phyloP scores from a whole-genome alignment of 2,329 filamentous ascomycete species.

The Exophiala viscosa region DNA sequence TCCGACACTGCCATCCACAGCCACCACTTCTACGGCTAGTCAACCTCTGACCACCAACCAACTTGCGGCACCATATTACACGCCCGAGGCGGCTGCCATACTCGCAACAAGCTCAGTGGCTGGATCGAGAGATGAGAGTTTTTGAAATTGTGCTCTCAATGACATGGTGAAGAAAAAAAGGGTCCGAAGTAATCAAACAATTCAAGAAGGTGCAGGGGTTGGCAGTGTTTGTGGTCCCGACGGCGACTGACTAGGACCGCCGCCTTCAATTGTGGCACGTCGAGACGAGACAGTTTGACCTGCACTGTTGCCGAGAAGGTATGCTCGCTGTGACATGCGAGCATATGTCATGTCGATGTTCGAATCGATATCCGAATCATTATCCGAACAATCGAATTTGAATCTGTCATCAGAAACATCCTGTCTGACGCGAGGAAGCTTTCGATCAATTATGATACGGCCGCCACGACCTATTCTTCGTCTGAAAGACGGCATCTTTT shows the following conservation, averaged over 20 bases:
- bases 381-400: conserved; percentile 84
- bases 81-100: conserved; percentile 6
- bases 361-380: conserved; percentile 46
- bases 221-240: conserved; percentile 12
- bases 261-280: conserved; percentile 17
- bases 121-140: conserved; percentile 18
- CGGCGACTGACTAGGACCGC: conserved; percentile 22
- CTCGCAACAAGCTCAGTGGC: conserved; percentile 6
- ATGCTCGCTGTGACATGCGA: conserved; percentile 55
- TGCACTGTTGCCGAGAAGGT: conserved; percentile 35
- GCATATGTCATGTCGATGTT: conserved; percentile 14
- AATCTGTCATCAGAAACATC: conserved; percentile 61
- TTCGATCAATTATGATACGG: conserved; percentile 82
- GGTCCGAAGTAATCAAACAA: conserved; percentile 13
- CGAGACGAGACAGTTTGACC: conserved; percentile 25
- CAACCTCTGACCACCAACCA: conserved; percentile 5
- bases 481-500: conserved; percentile 64
- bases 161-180: conserved; percentile 14
- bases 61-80: conserved; percentile 17
- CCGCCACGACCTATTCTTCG: conserved; percentile 80
- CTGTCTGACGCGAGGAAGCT: conserved; percentile 57
- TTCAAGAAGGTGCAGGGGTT: conserved; percentile 21
- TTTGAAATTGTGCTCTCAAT: conserved; percentile 25
- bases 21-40: background rate
- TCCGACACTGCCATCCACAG: conserved; percentile 2